phyloP scores from a whole-genome alignment of 169 alveolate genomes.

The Fabrea salina region DNA sequence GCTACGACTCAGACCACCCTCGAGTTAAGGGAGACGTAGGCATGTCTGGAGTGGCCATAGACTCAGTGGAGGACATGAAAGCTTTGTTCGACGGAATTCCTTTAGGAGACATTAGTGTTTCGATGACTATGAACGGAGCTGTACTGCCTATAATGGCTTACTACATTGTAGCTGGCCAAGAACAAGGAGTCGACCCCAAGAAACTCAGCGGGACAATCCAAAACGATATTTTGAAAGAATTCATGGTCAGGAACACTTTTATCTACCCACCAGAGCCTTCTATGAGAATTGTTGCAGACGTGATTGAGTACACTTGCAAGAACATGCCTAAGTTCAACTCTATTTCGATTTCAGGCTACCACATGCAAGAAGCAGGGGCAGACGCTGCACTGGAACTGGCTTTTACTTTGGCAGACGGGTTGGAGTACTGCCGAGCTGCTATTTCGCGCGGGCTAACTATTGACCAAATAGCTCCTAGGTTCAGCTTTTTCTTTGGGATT shows the following conservation, averaged over 20 bases:
- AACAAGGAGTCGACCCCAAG: constrained; percentile 44
- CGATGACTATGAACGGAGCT: constrained; percentile 69
- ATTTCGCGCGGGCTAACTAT: constrained; percentile 50
- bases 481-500: constrained; percentile 64
- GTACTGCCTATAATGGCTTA: constrained; percentile 60
- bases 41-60: constrained; percentile 73
- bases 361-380: constrained; percentile 72
- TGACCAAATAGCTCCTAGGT: constrained; percentile 62
- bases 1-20: constrained; percentile 62
- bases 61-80: constrained; percentile 62
- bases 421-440: constrained; percentile 60
- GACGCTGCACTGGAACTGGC: constrained; percentile 60
- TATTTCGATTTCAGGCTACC: constrained; percentile 62
- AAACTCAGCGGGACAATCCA: constrained; percentile 56
- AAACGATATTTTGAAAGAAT: constrained; percentile 60
- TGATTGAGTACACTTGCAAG: constrained; percentile 51
- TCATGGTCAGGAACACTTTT: constrained; percentile 67
- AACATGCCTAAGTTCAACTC: constrained; percentile 63
- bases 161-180: constrained; percentile 59
- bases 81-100: constrained; percentile 58
- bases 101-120: constrained; percentile 50
- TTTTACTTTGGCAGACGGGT: constrained; percentile 63
- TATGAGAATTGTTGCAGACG: constrained; percentile 55
- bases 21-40: constrained; percentile 66
- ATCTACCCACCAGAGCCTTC: constrained; percentile 67